Evolutionary conservation across 192 early-diverging fungal genomes (phyloP).

Genomic region (Hyaloraphidium curvatum): DNA sequence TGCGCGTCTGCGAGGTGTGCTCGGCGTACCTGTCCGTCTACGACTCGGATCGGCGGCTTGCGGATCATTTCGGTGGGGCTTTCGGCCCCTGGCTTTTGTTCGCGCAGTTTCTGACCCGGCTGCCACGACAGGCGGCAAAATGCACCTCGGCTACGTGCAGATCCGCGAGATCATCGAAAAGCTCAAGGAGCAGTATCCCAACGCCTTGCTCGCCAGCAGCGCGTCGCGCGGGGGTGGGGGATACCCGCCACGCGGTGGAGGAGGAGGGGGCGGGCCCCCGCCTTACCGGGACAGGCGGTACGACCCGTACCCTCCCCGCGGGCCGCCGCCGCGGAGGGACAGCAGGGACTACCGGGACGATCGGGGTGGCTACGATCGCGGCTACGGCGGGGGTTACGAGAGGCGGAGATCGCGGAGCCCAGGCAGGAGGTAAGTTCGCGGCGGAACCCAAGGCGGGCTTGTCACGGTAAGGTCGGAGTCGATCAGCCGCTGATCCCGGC

Average conservation of each 20-base stretch:
- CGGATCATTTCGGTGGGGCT: conserved; percentile 30
- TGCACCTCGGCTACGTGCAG: conserved; percentile 31
- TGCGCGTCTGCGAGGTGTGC: conserved; percentile 34
- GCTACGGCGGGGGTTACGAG: not conserved
- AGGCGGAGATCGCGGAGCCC: too few species aligned
- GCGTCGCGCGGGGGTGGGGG: too few species aligned
- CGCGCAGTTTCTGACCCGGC: not conserved
- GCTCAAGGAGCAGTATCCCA: conserved; percentile 19
- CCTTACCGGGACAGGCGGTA: too few species aligned
- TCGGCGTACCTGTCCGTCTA: conserved; percentile 28
- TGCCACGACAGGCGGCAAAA: conserved; percentile 9
- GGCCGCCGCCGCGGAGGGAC: too few species aligned
- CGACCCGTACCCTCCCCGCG: too few species aligned
- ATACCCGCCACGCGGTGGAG: not conserved
- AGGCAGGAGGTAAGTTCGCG: too few species aligned
- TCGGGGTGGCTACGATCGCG: too few species aligned
- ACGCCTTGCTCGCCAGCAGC: not conserved
- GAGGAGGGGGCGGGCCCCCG: not conserved
- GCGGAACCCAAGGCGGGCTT: too few species aligned
- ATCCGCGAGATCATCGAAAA: conserved; percentile 27
- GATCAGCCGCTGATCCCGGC: too few species aligned
- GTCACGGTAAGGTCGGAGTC: too few species aligned
- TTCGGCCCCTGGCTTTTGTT: conserved; percentile 21
- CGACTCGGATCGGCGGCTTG: conserved; percentile 28
- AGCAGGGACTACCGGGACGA: too few species aligned